Base-by-base conservation (phyloP, 352 stramenopile species). In the Aphanomyces cochlioides region DNA sequence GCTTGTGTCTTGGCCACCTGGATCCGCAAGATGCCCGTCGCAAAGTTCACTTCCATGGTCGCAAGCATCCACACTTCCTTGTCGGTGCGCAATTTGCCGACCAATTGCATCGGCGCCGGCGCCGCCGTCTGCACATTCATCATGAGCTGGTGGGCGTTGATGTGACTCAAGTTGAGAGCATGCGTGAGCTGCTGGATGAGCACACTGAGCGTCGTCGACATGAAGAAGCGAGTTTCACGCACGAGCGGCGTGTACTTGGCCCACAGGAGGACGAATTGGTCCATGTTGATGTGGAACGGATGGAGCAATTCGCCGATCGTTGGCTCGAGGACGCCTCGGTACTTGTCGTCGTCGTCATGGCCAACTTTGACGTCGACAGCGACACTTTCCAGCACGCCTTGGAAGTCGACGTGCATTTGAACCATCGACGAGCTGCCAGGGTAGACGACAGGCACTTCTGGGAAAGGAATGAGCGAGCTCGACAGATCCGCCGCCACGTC, bases 391-490 rank as follows among this genome's bases (percentile, higher is more conserved):
- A 94, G 70, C 34, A 78, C 77, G 10, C 85, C 85, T 17, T 75
- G 73, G 61, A 96, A 96, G 72, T 97, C 81, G 40, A 96, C 83
- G 50, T 95, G 84, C 59, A 97, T 66, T 66, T 92, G 82, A 0
- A 82, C 88, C 80, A 92, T 92, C 2, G 80, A 86, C 15, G 79
- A 84, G 10, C 78, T 88, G 8, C 88, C 88, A 48, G 89, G 84
- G 59, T 93, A 91, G 34, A 97, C 69, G 8, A 95, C 81, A 8
- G 89, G 82, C 19, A 96, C 81, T 69, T 96, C 85, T 3, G 84
- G 78, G 72, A 93, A 96, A 17, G 87, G 78, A 47, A 93, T 75
- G 34, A 96, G 79, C 39, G 84, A 71, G 38, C 61, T 77, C 2
- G 28, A 28, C 1, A 28, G 28, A 28, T 28, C 28, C 41, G 39